Evolutionary conservation across 2,329 filamentous ascomycete genomes (phyloP).

Genomic region (Metarhizium rileyi): DNA sequence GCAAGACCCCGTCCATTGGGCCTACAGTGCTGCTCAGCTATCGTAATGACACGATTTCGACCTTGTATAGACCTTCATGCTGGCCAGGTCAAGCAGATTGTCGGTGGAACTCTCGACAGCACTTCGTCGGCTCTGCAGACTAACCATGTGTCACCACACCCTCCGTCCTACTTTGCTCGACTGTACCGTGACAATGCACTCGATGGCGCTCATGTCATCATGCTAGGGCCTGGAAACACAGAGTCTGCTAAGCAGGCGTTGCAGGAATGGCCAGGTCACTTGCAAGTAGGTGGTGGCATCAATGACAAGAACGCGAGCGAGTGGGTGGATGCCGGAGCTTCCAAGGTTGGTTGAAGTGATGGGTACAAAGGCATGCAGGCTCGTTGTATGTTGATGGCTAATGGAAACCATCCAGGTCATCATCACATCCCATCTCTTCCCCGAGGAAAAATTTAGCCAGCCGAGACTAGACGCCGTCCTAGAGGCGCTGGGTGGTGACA

Average conservation of each 20-base stretch:
- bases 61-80: conserved; percentile 96
- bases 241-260: conserved; percentile 71
- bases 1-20: neutral
- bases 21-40: neutral
- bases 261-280: conserved; percentile 62
- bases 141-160: conserved; percentile 82
- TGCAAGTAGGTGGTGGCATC: conserved; percentile 94
- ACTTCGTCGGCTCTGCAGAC: conserved; percentile 62
- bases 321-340: conserved; percentile 83
- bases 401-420: conserved; percentile 60
- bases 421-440: conserved; percentile 92
- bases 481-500: conserved; percentile 61
- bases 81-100: conserved; percentile 97
- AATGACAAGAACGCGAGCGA: conserved; percentile 70
- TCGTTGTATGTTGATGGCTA: conserved; percentile 9
- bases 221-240: conserved; percentile 84
- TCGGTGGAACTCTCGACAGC: conserved; percentile 80
- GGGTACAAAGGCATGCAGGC: neutral
- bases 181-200: conserved; percentile 71
- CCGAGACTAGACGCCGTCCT: conserved; percentile 67
- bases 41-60: conserved; percentile 78
- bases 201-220: conserved; percentile 84
- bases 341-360: conserved; percentile 53
- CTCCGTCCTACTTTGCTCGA: conserved; percentile 68
- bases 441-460: conserved; percentile 70